A percentile compares a stretch with the other conserved stretches of the same genome.
These are phyloP conservation scores for Podospora fimiseda DNA, from an alignment of 495 filamentous ascomycete species.

Conservation along the genomic window DNA sequence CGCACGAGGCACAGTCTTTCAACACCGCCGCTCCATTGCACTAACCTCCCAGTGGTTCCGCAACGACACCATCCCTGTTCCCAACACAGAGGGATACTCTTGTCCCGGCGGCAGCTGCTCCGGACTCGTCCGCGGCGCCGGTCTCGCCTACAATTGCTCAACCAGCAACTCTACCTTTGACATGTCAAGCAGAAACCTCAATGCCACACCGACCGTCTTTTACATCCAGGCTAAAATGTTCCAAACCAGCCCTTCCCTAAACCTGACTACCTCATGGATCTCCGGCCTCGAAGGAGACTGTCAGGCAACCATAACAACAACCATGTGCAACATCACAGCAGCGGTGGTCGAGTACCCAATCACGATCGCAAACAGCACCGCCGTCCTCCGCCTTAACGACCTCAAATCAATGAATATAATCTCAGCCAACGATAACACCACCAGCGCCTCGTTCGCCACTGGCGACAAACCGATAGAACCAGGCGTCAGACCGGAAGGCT, in stretches of 20 bases:
- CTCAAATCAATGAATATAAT: background rate
- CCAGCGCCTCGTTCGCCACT: background rate
- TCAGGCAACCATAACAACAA: slow-evolving; percentile 3
- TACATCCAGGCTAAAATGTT: background rate
- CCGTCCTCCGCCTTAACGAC: background rate
- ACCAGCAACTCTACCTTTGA: background rate
- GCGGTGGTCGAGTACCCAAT: slow-evolving; percentile 13
- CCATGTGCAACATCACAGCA: slow-evolving; percentile 8
- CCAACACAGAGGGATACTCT: background rate
- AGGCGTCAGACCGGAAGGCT: too few relatives aligned
- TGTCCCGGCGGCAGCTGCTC: slow-evolving; percentile 8
- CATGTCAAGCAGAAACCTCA: slow-evolving; percentile 2
- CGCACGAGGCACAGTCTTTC: background rate
- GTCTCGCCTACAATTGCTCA: slow-evolving; percentile 7
- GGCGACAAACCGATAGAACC: background rate
- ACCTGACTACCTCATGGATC: background rate
- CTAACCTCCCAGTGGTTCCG: slow-evolving; percentile 3
- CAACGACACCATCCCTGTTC: slow-evolving; percentile 6
- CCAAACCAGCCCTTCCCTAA: background rate
- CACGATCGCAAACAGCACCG: slow-evolving; percentile 9
- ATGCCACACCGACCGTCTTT: slow-evolving; percentile 6
- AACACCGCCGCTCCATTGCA: background rate
- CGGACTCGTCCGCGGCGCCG: slow-evolving; percentile 10
- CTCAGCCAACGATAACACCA: background rate
- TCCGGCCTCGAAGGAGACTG: slow-evolving; percentile 5